Base-by-base conservation (phyloP, 176 grass and related monocot species). In the bread wheat (Triticum aestivum) region DNA sequence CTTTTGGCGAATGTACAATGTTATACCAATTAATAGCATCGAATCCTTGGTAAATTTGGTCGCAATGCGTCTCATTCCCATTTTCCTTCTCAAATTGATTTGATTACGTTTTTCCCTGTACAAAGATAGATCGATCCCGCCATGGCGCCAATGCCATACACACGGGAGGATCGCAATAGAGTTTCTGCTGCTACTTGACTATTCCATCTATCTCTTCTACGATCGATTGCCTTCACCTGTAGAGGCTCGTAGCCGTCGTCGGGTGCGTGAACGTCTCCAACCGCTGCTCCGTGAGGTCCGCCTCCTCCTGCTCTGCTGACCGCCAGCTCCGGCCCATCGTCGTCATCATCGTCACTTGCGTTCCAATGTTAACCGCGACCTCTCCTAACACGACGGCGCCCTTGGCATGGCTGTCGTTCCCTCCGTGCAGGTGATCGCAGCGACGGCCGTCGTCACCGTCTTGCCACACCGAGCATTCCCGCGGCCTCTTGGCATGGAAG, bases 211-310 rank as follows among this genome's bases (percentile, higher is more conserved):
- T 17, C n/a, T 72, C 1, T 38, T 34, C 47, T 74, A 3, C 24
- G 24, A n/a, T n/a, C n/a, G n/a, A n/a, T n/a, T n/a, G n/a, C n/a
- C n/a, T n/a, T n/a, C n/a, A n/a, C n/a, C n/a, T n/a, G n/a, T n/a
- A n/a, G n/a, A n/a, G n/a, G n/a, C n/a, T n/a, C n/a, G n/a, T n/a
- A n/a, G n/a, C n/a, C 6, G 0, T 44, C 12, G 82, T 84, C 38
- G 70, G 84, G 78, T 93, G 85, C 64, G 78, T 92, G 85, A 98
- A 98, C 24, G 86, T 82, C 62, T 96, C 97, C 44, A 98, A 39
- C 71, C 97, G 87, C 6, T 92, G 97, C 86, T 98, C 92, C 9
- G 82, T 94, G 76, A 98, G 83, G 79, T 98, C 97, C 62, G 96
- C 94, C 15, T 63, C 79, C 89, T 88, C 91, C 23, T 92, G 89